Percentiles rank a stretch among this genome's conserved stretches.
These are phyloP conservation scores for Penicillium digitatum DNA, from an alignment of 2,329 filamentous ascomycete genomes.

Conservation along the genomic window DNA sequence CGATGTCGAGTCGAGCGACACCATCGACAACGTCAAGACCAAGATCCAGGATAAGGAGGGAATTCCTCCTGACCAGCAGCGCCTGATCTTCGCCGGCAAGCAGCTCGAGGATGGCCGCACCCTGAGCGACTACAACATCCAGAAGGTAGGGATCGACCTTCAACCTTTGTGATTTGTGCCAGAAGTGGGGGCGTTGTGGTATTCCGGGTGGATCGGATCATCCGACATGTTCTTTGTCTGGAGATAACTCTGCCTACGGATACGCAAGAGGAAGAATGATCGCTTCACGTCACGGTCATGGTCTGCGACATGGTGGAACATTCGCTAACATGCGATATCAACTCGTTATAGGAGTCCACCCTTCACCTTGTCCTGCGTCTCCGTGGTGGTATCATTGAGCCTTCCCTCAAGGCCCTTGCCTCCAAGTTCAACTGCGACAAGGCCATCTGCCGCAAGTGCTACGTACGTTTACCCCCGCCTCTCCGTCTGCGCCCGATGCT, in stretches of 20 bases:
- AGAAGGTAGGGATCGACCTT: constrained; percentile 67
- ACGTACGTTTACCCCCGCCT: constrained; percentile 60
- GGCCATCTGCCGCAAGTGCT: constrained; percentile 99
- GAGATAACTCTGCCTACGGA: neutral
- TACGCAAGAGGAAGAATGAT: constrained; percentile 10
- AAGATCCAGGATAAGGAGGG: constrained; percentile 99
- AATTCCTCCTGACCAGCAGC: constrained; percentile 96
- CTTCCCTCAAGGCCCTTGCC: constrained; percentile 95
- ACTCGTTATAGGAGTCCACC: constrained; percentile 73
- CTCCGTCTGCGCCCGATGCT: neutral
- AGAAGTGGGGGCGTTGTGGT: constrained; percentile 6
- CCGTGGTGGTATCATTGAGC: constrained; percentile 98
- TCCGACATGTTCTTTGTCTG: neutral
- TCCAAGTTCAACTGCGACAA: constrained; percentile 99
- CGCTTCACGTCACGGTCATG: neutral
- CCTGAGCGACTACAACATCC: constrained; percentile 97
- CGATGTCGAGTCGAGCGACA: constrained; percentile 98
- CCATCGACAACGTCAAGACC: constrained; percentile 99
- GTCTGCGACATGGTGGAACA: constrained; percentile 1
- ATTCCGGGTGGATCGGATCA: constrained; percentile 1
- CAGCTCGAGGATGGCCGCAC: constrained; percentile 98
- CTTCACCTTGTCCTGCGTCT: constrained; percentile 98
- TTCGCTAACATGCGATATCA: constrained; percentile 32
- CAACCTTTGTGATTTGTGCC: constrained; percentile 6
- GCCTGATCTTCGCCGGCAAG: constrained; percentile 98